phyloP scores from a whole-genome alignment of 805 yeast genomes.

The Komagataella ulmi region DNA sequence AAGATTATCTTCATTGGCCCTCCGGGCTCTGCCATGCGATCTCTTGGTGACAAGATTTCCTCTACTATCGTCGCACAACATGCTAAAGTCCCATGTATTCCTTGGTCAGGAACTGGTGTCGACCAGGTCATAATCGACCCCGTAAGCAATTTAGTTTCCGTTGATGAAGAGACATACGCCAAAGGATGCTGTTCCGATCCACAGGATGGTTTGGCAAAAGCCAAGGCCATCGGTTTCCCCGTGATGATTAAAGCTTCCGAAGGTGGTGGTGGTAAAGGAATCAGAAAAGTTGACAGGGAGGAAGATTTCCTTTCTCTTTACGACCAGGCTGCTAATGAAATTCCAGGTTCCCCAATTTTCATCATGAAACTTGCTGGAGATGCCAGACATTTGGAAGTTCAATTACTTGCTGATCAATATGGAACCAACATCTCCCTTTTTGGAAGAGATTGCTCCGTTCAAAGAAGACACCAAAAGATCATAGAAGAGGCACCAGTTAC shows the following conservation, averaged over 20 bases:
- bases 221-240: slow-evolving; percentile 87
- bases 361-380: slow-evolving; percentile 95
- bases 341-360: slow-evolving; percentile 97
- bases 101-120: slow-evolving; percentile 99
- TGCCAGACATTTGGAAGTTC: slow-evolving; percentile 98
- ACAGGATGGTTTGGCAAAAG: slow-evolving; percentile 80
- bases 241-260: slow-evolving; percentile 99
- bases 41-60: slow-evolving; percentile 97
- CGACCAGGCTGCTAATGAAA: slow-evolving; percentile 92
- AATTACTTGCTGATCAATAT: slow-evolving; percentile 93
- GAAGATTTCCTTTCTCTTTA: slow-evolving; percentile 66
- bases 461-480: slow-evolving; percentile 97
- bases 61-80: slow-evolving; percentile 99
- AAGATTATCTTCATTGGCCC: slow-evolving; percentile 94
- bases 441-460: slow-evolving; percentile 99
- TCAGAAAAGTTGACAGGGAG: slow-evolving; percentile 85
- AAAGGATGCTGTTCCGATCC: slow-evolving; percentile 82
- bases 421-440: slow-evolving; percentile 95
- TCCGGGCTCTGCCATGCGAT: slow-evolving; percentile 98
- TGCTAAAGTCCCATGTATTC: slow-evolving; percentile 96
- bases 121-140: slow-evolving; percentile 63
- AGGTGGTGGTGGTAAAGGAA: slow-evolving; percentile 99
- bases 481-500: slow-evolving; percentile 99
- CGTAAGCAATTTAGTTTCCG: slow-evolving; percentile 72
- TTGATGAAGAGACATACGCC: slow-evolving; percentile 68